phyloP scores from a whole-genome alignment of 179 eudicot species.

The Corrigiola litoralis region DNA sequence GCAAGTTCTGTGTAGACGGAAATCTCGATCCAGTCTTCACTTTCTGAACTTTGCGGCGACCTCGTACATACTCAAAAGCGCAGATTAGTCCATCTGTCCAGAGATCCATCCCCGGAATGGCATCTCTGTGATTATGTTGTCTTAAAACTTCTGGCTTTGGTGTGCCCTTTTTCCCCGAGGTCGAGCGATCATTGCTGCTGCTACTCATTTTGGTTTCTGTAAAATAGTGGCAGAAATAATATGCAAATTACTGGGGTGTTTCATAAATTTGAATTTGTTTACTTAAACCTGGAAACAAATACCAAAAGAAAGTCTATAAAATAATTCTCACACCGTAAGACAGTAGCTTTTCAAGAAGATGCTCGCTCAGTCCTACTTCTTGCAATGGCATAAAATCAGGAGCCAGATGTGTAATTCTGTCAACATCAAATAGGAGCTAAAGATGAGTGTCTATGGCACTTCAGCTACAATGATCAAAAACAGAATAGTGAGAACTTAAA shows the following conservation, averaged over 20 bases:
- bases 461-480: too few species aligned
- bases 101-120: slow-evolving; percentile 48
- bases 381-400: background rate
- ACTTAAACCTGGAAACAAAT: background rate
- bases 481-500: too few species aligned
- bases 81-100: slow-evolving; percentile 95
- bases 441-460: background rate
- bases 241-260: slow-evolving; percentile 8
- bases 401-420: background rate
- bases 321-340: background rate
- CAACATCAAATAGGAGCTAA: background rate
- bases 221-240: background rate
- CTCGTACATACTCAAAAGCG: slow-evolving; percentile 76
- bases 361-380: background rate
- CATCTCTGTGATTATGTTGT: slow-evolving; percentile 40
- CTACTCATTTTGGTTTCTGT: slow-evolving; percentile 33
- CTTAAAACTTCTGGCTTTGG: slow-evolving; percentile 40
- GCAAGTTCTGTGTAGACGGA: slow-evolving; percentile 23
- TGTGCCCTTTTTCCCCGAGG: slow-evolving; percentile 21
- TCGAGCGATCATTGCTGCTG: slow-evolving; percentile 20
- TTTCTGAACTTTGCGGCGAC: slow-evolving; percentile 37
- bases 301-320: background rate
- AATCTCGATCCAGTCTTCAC: slow-evolving; percentile 36
- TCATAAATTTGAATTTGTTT: background rate
- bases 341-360: slow-evolving; percentile 1